A percentile compares a stretch with the other conserved stretches of the same genome.
Evolutionary conservation across 73 alveolate genomes (phyloP).

Genomic region (Paramecium sonneborni): DNA sequence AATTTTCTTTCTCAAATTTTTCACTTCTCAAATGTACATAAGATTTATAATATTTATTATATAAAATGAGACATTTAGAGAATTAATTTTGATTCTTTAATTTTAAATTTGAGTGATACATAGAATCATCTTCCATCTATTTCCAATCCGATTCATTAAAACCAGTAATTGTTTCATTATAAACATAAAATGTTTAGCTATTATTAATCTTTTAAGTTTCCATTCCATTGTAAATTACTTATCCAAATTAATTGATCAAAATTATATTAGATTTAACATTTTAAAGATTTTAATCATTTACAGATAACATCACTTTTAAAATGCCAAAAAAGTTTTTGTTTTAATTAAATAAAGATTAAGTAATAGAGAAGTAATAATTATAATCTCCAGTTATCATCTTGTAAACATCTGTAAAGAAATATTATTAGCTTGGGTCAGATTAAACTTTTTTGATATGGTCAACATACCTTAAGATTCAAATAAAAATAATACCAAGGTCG

Average conservation of each 20-base stretch:
- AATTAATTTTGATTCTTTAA: too few species aligned
- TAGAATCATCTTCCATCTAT: not conserved
- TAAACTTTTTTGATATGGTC: not conserved
- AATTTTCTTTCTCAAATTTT: not conserved
- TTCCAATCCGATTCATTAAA: not conserved
- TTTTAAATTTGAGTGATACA: too few species aligned
- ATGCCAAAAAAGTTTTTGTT: not conserved
- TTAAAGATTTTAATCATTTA: not conserved
- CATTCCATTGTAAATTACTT: not conserved
- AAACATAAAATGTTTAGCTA: not conserved
- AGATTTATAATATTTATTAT: not conserved
- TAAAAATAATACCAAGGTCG: not conserved
- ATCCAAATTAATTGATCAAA: not conserved
- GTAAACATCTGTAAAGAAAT: not conserved
- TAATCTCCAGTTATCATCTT: not conserved
- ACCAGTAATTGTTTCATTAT: not conserved
- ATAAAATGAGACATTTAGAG: not conserved
- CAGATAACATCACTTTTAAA: not conserved
- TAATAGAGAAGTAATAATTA: not conserved
- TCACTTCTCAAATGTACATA: not conserved
- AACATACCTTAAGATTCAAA: too few species aligned
- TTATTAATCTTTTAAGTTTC: not conserved
- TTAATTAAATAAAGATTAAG: not conserved
- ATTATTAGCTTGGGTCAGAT: not conserved
- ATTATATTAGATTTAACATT: not conserved